Percentiles rank a stretch among this genome's conserved stretches.
phyloP scores from a whole-genome alignment of 2,329 filamentous ascomycete genomes.

The Colletotrichum nymphaeae region DNA sequence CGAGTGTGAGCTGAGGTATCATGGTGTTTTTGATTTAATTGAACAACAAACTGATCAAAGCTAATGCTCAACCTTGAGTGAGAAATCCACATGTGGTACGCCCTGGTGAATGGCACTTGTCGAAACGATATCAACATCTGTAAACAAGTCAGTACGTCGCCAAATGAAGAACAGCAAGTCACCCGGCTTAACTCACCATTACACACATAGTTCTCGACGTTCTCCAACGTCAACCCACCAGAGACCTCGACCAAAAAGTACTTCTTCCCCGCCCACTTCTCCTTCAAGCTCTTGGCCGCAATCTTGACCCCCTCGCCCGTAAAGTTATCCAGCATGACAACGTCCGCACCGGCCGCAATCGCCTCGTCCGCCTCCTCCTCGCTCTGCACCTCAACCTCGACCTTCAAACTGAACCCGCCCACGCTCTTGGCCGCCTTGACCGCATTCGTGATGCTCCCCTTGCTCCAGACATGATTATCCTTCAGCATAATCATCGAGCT shows the following conservation, averaged over 20 bases:
- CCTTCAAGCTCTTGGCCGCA: constrained; percentile 81
- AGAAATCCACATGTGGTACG: constrained; percentile 93
- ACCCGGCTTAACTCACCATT: constrained; percentile 63
- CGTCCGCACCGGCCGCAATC: constrained; percentile 89
- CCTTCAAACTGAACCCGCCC: constrained; percentile 90
- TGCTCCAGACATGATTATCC: constrained; percentile 97
- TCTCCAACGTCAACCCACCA: constrained; percentile 86
- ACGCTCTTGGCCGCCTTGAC: constrained; percentile 85
- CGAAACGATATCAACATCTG: constrained; percentile 94
- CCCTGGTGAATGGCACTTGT: constrained; percentile 98
- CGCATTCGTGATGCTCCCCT: constrained; percentile 86
- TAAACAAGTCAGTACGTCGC: background rate
- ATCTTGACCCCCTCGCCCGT: constrained; percentile 79
- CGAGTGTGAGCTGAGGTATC: background rate
- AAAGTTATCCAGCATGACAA: constrained; percentile 99
- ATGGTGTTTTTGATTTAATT: background rate
- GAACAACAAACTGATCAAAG: background rate
- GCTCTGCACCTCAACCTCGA: constrained; percentile 94
- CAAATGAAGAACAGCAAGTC: background rate
- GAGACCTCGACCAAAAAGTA: constrained; percentile 91
- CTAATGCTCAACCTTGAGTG: constrained; percentile 81
- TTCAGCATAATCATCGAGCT: constrained; percentile 98
- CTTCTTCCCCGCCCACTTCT: constrained; percentile 79
- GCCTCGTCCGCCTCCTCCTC: constrained; percentile 92
- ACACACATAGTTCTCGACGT: constrained; percentile 84